Base-by-base conservation (phyloP, 176 grass and related monocot genomes). In the Triticum monococcum region DNA sequence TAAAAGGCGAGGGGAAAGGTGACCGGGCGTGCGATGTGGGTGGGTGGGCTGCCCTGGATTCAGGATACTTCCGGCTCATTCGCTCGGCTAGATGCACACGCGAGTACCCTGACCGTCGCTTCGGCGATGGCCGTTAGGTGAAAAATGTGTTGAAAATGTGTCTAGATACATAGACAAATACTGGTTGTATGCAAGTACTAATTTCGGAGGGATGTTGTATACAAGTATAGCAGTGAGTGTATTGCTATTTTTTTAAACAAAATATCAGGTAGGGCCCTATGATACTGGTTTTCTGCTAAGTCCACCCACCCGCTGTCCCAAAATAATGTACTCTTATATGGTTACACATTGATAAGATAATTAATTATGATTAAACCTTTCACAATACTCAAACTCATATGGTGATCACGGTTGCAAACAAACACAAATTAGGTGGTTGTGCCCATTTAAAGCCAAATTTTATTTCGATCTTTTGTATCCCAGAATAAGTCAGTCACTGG, bases 1-100 rank as follows among this genome's bases (percentile, higher is more conserved):
- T 91, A 91, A 85, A 84, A 80, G 76, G 76, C 5, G 0, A 31
- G 31, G 56, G 41, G 45, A 83, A 88, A 86, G 82, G 77, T 85
- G 38, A 52, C 62, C 18, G 7, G n/a, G 11, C 59, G 28, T 52
- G 79, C 38, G 38, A 73, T 75, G 26, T 91, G 48, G 64, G 24
- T 33, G 65, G 23, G 56, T 83, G 72, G 72, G 50, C 50, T 54
- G 50, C 5, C 50, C 35, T 84, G 26, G 66, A n/a, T 11, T 84
- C 71, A 48, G 63, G 79, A 81, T 81, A 33, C 61, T 84, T 57
- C 9, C 16, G 2, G 12, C 18, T 26, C 7, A 12, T 43, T 16
- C 54, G 54, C 7, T 61, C 32, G 8, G 86, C 63, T 83, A 68
- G 3, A 37, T 1, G 20, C 12, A 78, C 83, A 67, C 40, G 41